These are phyloP conservation scores for Nakazawaea ernobii DNA, from an alignment of 805 yeast species.

Conservation along the genomic window DNA sequence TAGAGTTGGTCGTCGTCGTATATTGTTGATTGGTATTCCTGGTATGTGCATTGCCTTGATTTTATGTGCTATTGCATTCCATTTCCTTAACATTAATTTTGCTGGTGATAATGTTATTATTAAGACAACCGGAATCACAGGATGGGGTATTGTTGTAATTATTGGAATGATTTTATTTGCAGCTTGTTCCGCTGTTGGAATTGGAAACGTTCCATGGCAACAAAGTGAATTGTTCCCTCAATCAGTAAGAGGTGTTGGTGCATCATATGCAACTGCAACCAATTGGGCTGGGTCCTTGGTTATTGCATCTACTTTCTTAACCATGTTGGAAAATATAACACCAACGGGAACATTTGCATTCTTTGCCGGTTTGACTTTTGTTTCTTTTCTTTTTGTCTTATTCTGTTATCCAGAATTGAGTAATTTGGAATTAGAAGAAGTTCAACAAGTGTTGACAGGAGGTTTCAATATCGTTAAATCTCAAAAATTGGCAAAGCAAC, in stretches of 20 bases:
- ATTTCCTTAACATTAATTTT: constrained; percentile 65
- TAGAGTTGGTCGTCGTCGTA: constrained; percentile 79
- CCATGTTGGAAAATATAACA: constrained; percentile 89
- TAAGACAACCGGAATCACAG: constrained; percentile 41
- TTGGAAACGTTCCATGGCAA: constrained; percentile 98
- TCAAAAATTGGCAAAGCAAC: constrained; percentile 39
- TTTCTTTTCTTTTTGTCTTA: constrained; percentile 69
- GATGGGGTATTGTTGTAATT: constrained; percentile 88
- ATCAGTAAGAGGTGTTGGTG: constrained; percentile 87
- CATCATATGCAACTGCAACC: constrained; percentile 84
- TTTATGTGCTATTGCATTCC: constrained; percentile 87
- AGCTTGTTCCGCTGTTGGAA: constrained; percentile 88
- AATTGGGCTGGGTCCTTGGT: constrained; percentile 95
- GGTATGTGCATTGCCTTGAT: constrained; percentile 76
- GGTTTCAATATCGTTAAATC: constrained; percentile 83
- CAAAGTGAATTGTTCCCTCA: constrained; percentile 94
- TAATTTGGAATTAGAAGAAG: constrained; percentile 86
- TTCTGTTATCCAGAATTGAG: constrained; percentile 91
- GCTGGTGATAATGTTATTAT: constrained; percentile 37
- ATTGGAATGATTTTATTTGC: constrained; percentile 82
- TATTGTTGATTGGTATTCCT: constrained; percentile 75
- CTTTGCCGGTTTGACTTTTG: constrained; percentile 74
- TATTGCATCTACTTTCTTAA: constrained; percentile 86
- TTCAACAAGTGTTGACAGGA: constrained; percentile 69
- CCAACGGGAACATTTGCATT: constrained; percentile 93